Conservation (phyloP, 192 early-diverging fungal species). For the Podila horticola region DNA sequence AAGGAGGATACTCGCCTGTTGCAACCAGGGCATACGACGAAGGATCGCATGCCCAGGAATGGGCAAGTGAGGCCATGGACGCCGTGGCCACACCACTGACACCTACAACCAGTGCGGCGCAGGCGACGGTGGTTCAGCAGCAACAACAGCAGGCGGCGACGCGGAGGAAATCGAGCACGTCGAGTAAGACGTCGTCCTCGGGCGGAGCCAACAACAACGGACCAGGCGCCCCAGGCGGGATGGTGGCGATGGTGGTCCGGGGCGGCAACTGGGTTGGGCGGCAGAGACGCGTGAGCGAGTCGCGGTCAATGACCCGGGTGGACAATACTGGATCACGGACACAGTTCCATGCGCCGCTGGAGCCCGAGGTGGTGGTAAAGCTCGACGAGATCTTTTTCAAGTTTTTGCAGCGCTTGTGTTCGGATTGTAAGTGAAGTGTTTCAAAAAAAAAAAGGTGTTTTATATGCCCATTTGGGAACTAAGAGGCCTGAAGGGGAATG, state of each 20-base stretch:
- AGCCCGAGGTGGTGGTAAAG: slow-evolving; percentile 56
- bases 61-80: no score
- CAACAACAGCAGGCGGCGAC: slow-evolving; percentile 5
- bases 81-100: no score
- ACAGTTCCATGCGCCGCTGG: slow-evolving; percentile 56
- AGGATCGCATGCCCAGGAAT: no score
- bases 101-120: no score
- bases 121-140: not conserved
- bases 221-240: not conserved
- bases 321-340: slow-evolving; percentile 36
- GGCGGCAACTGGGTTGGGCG: slow-evolving; percentile 26
- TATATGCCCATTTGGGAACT: not conserved
- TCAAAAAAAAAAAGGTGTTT: not conserved
- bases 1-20: no score
- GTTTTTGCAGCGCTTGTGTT: slow-evolving; percentile 74
- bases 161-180: slow-evolving; percentile 1
- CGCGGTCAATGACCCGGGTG: slow-evolving; percentile 13
- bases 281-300: slow-evolving; percentile 53
- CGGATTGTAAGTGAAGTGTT: slow-evolving; percentile 65
- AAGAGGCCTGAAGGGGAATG: no score
- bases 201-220: not conserved
- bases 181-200: not conserved
- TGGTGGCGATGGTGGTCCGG: slow-evolving; percentile 21
- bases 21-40: no score
- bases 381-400: slow-evolving; percentile 75